Evolutionary conservation across 176 grass and related monocot species (phyloP).

Genomic region (Triticum aestivum): IWGSC_CS_RefSeq_v2.1 NC_057808.1:546774961-546775460

Average conservation of each 20-base stretch:
- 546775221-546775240: conserved; percentile 85
- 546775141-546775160: conserved; percentile 5
- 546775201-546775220: conserved; percentile 65
- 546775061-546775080: background rate
- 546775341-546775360: conserved; percentile 59
- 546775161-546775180: conserved; percentile 18
- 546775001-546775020: no score
- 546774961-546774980: no score
- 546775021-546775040: background rate
- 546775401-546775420: conserved; percentile 57
- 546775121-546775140: conserved; percentile 31
- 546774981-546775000: no score
- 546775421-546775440: conserved; percentile 39
- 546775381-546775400: conserved; percentile 64
- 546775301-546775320: conserved; percentile 19
- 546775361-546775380: conserved; percentile 67
- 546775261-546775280: conserved; percentile 60
- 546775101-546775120: conserved; percentile 17
- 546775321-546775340: conserved; percentile 50
- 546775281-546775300: conserved; percentile 26
- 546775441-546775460: conserved; percentile 17
- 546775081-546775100: conserved; percentile 28
- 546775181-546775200: conserved; percentile 49
- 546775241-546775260: conserved; percentile 56
- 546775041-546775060: background rate